Evolutionary conservation across 495 filamentous ascomycete species (phyloP).

Genomic region (Aspergillus panamensis): DNA sequence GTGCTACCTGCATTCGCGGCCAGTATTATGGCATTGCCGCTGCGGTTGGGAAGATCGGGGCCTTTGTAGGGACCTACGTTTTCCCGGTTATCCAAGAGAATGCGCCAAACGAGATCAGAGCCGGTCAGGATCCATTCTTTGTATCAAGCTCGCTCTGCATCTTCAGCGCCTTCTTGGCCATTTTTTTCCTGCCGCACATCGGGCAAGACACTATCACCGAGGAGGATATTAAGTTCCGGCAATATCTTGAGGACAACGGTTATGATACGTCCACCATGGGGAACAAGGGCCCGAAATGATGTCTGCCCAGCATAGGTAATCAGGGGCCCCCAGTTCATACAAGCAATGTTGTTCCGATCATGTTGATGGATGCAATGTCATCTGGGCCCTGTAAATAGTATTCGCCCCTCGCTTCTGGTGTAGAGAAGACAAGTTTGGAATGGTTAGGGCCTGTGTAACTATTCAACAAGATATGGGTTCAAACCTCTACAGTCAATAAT

Average conservation of each 20-base stretch:
- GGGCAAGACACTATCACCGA: slow-evolving; percentile 65
- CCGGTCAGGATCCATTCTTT: slow-evolving; percentile 80
- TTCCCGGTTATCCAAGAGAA: slow-evolving; percentile 67
- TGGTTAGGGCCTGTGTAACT: too few species aligned
- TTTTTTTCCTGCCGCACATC: slow-evolving; percentile 60
- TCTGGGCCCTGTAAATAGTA: too few species aligned
- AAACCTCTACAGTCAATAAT: too few species aligned
- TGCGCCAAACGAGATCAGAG: slow-evolving; percentile 55
- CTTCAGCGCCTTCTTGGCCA: slow-evolving; percentile 56
- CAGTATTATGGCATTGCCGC: slow-evolving; percentile 92
- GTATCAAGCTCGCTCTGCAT: slow-evolving; percentile 64
- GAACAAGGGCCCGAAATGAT: slow-evolving; percentile 1
- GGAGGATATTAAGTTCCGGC: slow-evolving; percentile 70
- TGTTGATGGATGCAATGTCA: too few species aligned
- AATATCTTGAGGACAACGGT: slow-evolving; percentile 61
- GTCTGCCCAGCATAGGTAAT: too few species aligned
- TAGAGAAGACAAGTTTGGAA: too few species aligned
- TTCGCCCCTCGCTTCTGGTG: too few species aligned
- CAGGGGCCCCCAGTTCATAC: too few species aligned
- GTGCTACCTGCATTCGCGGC: slow-evolving; percentile 79
- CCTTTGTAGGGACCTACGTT: slow-evolving; percentile 83
- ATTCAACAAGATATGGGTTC: too few species aligned
- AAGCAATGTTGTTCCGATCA: too few species aligned
- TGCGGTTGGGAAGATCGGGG: slow-evolving; percentile 80
- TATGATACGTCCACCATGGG: slow-evolving; percentile 71